These are phyloP conservation scores for Myriosclerotinia duriaeana DNA, from an alignment of 2,329 filamentous ascomycete genomes.

Conservation along the genomic window DNA sequence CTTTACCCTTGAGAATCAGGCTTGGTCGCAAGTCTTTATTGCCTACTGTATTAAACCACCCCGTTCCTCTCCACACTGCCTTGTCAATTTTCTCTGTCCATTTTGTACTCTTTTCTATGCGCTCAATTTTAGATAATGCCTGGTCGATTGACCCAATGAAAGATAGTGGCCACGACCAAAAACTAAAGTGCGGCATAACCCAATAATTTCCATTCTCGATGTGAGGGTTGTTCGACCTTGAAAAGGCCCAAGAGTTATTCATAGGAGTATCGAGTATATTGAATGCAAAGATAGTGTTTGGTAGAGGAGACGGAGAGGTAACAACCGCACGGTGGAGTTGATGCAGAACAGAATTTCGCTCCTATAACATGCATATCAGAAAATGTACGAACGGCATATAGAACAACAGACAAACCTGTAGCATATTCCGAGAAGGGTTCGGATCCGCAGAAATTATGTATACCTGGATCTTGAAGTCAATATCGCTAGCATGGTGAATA, in stretches of 20 bases:
- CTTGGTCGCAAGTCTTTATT: constrained; percentile 35
- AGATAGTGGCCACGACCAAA: constrained; percentile 54
- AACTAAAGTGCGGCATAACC: constrained; percentile 56
- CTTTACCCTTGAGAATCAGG: constrained; percentile 34
- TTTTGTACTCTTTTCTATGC: constrained; percentile 41
- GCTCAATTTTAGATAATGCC: constrained; percentile 43
- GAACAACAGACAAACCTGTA: constrained; percentile 37
- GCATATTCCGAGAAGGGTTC: constrained; percentile 47
- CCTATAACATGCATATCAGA: constrained; percentile 39
- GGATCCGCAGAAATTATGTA: constrained; percentile 48
- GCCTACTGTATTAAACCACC: constrained; percentile 46
- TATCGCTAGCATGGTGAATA: not conserved
- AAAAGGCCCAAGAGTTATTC: constrained; percentile 49
- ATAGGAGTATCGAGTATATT: constrained; percentile 52
- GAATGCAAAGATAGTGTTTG: constrained; percentile 54
- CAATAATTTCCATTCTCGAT: constrained; percentile 44
- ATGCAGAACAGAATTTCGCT: constrained; percentile 53
- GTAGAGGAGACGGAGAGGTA: constrained; percentile 49
- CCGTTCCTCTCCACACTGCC: constrained; percentile 54
- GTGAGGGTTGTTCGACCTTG: constrained; percentile 46
- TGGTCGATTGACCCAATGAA: constrained; percentile 49
- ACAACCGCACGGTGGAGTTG: constrained; percentile 54
- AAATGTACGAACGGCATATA: not conserved
- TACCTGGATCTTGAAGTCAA: constrained; percentile 39
- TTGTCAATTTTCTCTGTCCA: constrained; percentile 44